phyloP scores from a whole-genome alignment of 2,329 filamentous ascomycete species.

The Aspergillus glaucus region DNA sequence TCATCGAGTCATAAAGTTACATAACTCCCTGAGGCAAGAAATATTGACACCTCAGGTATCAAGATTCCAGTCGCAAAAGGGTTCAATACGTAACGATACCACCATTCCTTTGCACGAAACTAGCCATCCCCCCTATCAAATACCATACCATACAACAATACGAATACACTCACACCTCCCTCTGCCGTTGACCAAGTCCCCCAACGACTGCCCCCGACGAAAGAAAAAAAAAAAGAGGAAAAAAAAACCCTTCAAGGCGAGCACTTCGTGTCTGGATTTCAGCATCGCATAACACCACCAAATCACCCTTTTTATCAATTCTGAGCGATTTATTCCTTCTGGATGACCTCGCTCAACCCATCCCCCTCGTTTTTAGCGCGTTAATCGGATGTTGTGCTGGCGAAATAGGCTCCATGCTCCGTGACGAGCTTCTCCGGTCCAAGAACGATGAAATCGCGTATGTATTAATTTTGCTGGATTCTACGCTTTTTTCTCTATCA shows the following conservation, averaged over 20 bases:
- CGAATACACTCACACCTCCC: background rate
- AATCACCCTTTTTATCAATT: slow-evolving; percentile 39
- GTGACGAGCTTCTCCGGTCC: slow-evolving; percentile 44
- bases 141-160: background rate
- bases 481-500: slow-evolving; percentile 9
- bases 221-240: background rate
- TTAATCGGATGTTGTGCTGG: slow-evolving; percentile 46
- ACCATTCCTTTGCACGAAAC: background rate
- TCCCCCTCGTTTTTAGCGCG: slow-evolving; percentile 38
- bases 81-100: slow-evolving; percentile 4
- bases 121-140: background rate
- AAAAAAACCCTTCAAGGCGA: slow-evolving; percentile 26
- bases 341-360: slow-evolving; percentile 35
- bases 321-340: slow-evolving; percentile 40
- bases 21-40: background rate
- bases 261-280: slow-evolving; percentile 24
- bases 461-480: slow-evolving; percentile 19
- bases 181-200: slow-evolving; percentile 6
- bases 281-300: slow-evolving; percentile 34
- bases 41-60: slow-evolving; percentile 12
- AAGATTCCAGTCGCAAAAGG: background rate
- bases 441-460: slow-evolving; percentile 49
- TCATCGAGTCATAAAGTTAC: background rate
- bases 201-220: background rate
- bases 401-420: slow-evolving; percentile 45